Evolutionary conservation across 2,329 filamentous ascomycete genomes (phyloP).

Genomic region (Penicillium sp.): DNA sequence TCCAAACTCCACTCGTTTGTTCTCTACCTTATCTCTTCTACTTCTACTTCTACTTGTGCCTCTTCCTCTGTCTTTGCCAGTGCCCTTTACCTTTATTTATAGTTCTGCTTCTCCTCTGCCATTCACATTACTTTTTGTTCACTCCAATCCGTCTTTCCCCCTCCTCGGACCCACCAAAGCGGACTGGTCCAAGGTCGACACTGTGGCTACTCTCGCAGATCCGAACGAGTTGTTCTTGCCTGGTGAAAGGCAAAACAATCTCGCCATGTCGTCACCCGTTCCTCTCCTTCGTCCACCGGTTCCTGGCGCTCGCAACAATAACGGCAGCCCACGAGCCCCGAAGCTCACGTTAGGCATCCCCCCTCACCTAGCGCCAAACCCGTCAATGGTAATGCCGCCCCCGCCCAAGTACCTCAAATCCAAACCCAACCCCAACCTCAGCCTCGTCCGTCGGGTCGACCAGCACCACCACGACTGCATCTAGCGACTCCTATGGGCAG

Average conservation of each 20-base stretch:
- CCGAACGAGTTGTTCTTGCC: conserved; percentile 45
- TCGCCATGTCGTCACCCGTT: conserved; percentile 67
- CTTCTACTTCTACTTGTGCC: conserved; percentile 15
- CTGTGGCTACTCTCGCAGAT: conserved; percentile 41
- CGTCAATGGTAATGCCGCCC: conserved; percentile 54
- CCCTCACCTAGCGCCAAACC: conserved; percentile 80
- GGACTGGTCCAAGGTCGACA: conserved; percentile 26
- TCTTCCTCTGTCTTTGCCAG: not conserved
- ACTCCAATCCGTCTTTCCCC: conserved; percentile 10
- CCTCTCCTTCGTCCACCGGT: conserved; percentile 82
- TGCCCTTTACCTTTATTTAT: not conserved
- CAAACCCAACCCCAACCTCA: conserved; percentile 55
- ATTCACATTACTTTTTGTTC: not conserved
- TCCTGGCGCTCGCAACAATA: conserved; percentile 64
- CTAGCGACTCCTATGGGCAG: conserved; percentile 87
- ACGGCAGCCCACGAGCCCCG: conserved; percentile 65
- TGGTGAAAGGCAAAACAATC: conserved; percentile 42
- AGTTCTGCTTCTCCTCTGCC: conserved; percentile 5
- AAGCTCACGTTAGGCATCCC: conserved; percentile 88
- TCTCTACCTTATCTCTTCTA: conserved; percentile 7
- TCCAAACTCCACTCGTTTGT: conserved; percentile 19
- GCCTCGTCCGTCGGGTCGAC: conserved; percentile 46
- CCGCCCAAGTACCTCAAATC: conserved; percentile 35
- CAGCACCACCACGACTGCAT: conserved; percentile 74
- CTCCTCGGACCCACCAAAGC: conserved; percentile 10